A percentile compares a stretch with the other conserved stretches of the same genome.
phyloP scores from a whole-genome alignment of 805 yeast species.

The Candida endomychidarum region DNA sequence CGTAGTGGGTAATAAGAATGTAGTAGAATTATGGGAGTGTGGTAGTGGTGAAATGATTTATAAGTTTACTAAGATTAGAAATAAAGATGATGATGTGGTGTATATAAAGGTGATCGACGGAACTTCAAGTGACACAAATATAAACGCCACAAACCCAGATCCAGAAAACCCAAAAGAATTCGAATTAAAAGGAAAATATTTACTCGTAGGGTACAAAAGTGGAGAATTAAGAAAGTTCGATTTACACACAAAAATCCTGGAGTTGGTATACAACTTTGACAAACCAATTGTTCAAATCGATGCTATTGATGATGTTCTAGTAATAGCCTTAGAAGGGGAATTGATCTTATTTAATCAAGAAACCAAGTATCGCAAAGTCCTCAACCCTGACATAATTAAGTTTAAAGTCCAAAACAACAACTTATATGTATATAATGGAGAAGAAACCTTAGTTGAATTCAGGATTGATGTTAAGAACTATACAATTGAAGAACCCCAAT shows the following conservation, averaged over 20 bases:
- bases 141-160: background rate
- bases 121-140: background rate
- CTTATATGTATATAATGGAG: constrained; percentile 24
- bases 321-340: constrained; percentile 21
- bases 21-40: constrained; percentile 68
- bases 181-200: constrained; percentile 47
- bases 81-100: constrained; percentile 20
- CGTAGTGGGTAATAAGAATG: constrained; percentile 48
- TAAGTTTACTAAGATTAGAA: constrained; percentile 26
- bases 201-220: constrained; percentile 44
- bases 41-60: constrained; percentile 50
- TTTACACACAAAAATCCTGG: constrained; percentile 16
- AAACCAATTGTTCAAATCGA: constrained; percentile 18
- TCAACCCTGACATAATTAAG: constrained; percentile 11
- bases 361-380: constrained; percentile 1
- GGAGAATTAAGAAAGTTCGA: constrained; percentile 31
- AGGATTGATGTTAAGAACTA: constrained; percentile 9
- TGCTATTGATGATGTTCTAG: constrained; percentile 11
- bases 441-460: constrained; percentile 22
- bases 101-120: constrained; percentile 12
- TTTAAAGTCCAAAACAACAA: constrained; percentile 4
- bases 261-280: constrained; percentile 6
- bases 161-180: constrained; percentile 36
- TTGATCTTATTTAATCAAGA: constrained; percentile 1
- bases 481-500: constrained; percentile 9